phyloP scores from a whole-genome alignment of 2,329 filamentous ascomycete species.

The Apiospora koreana region DNA sequence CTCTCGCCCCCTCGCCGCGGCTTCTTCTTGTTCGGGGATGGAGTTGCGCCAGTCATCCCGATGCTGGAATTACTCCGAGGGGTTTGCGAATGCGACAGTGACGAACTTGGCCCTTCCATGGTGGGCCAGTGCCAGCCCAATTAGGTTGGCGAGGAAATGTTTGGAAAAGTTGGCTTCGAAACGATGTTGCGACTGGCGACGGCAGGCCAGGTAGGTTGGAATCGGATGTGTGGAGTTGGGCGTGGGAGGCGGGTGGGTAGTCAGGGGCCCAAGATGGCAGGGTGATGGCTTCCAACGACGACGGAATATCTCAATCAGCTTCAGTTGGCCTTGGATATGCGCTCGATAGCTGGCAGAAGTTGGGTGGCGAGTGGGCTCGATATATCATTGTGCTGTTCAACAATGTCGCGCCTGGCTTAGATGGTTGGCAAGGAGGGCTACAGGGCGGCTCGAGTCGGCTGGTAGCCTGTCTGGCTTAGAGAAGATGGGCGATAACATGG shows the following conservation, averaged over 20 bases:
- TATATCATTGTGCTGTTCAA: slow-evolving; percentile 6
- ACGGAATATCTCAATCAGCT: not conserved
- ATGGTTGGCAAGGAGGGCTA: not conserved
- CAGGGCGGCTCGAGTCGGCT: not conserved
- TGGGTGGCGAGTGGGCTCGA: not conserved
- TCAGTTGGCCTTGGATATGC: not conserved
- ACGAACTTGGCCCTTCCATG: not conserved
- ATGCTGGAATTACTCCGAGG: not conserved
- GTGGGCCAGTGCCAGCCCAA: not conserved
- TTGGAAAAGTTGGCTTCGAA: not conserved
- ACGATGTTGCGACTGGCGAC: not conserved
- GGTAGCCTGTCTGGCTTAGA: not conserved
- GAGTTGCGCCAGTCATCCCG: not conserved
- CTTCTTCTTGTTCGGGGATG: slow-evolving; percentile 46
- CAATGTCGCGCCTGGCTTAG: not conserved
- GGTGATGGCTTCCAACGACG: not conserved
- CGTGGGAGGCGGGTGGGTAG: not conserved
- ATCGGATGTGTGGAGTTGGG: not conserved
- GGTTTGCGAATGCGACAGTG: not conserved
- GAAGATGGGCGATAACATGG: not conserved
- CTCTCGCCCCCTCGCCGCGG: slow-evolving; percentile 49
- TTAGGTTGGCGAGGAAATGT: not conserved
- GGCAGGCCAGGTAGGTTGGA: not conserved
- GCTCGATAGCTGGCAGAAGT: slow-evolving; percentile 1
- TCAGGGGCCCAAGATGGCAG: not conserved